Base-by-base conservation (phyloP, 2,329 filamentous ascomycete genomes). In the Talaromyces sp. region DNA sequence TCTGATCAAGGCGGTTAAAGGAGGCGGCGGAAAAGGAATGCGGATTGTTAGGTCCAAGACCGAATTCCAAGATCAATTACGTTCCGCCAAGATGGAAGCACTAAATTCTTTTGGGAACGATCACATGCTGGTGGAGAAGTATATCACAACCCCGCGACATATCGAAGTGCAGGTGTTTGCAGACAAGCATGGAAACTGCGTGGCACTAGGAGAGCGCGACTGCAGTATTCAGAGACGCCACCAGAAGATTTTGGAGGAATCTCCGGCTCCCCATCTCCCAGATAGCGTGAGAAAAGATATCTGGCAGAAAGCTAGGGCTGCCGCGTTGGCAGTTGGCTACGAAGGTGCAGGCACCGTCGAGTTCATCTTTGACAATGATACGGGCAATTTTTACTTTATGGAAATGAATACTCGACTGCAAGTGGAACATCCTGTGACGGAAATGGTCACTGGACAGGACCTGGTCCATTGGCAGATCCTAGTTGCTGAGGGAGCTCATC, bases 401-500 rank as follows among this genome's bases (percentile, higher is more conserved):
- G 84, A 87, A 65, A 87, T 87, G 84, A 87, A 87, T 69, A 87
- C 94, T 0, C 83, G 94, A 53, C 78, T 99, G 19, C 94, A 99
- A 74, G 94, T 99, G 52, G 94, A 99, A 76, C 94, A 99, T 68
- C 94, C 94, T 0, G 94, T 97, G 19, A 97, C 87, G 0, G 89
- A 92, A 69, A 86, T 88, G 80, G 85, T 89, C 2, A 89, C 87
- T 9, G 86, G 83, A 0, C 81, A 89, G 51, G 89, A 92, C 67
- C 77, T 99, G 36, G 94, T 99, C 3, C 87, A 93, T 69, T 99
- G 94, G 94, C 94, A 99, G 75, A 90, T 99, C 68, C 78, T 88
- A 66, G 88, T 97, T 43, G 89, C 93, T 48, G 84, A 87, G 66
- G 87, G 87, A 17, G 82, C 83, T n/a, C 78, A 77, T 53, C 77